Base-by-base conservation (phyloP, 805 yeast species). In the Allodekkera sacchari region DNA sequence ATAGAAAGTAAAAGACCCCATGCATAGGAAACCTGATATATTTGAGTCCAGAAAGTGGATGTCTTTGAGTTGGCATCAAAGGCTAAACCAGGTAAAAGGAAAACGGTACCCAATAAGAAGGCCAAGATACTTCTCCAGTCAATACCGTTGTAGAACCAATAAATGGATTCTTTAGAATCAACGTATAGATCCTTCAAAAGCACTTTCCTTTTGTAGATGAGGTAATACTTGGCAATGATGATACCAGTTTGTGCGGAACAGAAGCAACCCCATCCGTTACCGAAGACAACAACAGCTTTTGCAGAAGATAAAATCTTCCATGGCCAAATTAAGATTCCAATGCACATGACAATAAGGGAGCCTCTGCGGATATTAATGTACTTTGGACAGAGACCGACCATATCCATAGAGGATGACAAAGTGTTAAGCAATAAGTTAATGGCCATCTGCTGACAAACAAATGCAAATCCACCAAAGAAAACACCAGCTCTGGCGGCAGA, bases 161-260 rank as follows among this genome's bases (percentile, higher is more conserved):
- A 71, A 20, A 44, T 31, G 14, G 44, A 38, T n/a, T 47, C 37
- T 4, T 50, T 33, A 15, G 43, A 34, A n/a, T 44, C 47, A n/a
- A 55, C 50, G 45, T 57, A 70, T 25, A 68, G 40, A 33, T 68
- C 66, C 8, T 54, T 44, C 26, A 66, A 44, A 38, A 60, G 54
- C 28, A 66, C 32, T 34, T 60, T 57, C 35, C 57, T 52, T 20
- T 56, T 49, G 44, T 72, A 53, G 7, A 65, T 55, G 14, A 64
- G 32, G 47, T 49, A 59, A 38, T 49, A 64, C 32, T 67, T 71
- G 22, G 60, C 50, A 21, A 59, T 37, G 31, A 61, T 47, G 20
- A 79, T 80, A 37, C 89, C 94, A 6, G 84, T 81, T 48, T 81
- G 77, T 11, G 88, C 73, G n/a, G 83, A 74, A 37, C 81, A 59